Evolutionary conservation across 345 rosid genomes (phyloP).

Genomic region (Hevea brasiliensis): DNA sequence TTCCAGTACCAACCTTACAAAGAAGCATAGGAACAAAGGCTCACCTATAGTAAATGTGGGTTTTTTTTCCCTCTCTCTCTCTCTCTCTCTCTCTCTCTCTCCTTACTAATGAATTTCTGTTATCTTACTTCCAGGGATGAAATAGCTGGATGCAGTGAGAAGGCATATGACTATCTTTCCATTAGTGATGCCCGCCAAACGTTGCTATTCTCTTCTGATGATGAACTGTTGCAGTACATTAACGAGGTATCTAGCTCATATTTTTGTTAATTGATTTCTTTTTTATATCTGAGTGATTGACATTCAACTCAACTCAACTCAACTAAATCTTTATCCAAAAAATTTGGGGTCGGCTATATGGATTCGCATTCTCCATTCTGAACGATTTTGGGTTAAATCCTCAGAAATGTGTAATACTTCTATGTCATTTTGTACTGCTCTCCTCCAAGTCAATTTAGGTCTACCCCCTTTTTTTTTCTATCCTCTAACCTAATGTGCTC

Average conservation of each 20-base stretch:
- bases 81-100: too few relatives aligned
- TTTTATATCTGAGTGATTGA: background rate
- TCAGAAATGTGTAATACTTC: too few relatives aligned
- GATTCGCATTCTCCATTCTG: too few relatives aligned
- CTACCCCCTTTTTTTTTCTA: too few relatives aligned
- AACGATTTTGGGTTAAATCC: too few relatives aligned
- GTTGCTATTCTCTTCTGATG: slow-evolving; percentile 78
- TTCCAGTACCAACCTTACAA: background rate
- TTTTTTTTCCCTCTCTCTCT: too few relatives aligned
- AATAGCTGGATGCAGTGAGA: slow-evolving; percentile 99
- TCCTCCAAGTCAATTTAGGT: too few relatives aligned
- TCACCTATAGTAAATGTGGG: background rate
- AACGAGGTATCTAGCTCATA: slow-evolving; percentile 56
- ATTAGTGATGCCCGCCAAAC: slow-evolving; percentile 64
- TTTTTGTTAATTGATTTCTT: background rate
- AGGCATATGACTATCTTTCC: slow-evolving; percentile 89
- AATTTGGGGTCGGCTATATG: too few relatives aligned
- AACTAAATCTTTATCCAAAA: too few relatives aligned
- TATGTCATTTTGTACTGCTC: too few relatives aligned
- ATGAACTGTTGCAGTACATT: slow-evolving; percentile 67
- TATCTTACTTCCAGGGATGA: slow-evolving; percentile 60
- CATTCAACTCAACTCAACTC: too few relatives aligned
- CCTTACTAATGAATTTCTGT: background rate
- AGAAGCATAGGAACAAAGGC: background rate
- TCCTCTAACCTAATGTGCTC: too few relatives aligned